A percentile compares a stretch with the other conserved stretches of the same genome.
Evolutionary conservation across 1,284 basidiomycete species (phyloP).

Genomic region (Paramarasmius palmivorus): DNA sequence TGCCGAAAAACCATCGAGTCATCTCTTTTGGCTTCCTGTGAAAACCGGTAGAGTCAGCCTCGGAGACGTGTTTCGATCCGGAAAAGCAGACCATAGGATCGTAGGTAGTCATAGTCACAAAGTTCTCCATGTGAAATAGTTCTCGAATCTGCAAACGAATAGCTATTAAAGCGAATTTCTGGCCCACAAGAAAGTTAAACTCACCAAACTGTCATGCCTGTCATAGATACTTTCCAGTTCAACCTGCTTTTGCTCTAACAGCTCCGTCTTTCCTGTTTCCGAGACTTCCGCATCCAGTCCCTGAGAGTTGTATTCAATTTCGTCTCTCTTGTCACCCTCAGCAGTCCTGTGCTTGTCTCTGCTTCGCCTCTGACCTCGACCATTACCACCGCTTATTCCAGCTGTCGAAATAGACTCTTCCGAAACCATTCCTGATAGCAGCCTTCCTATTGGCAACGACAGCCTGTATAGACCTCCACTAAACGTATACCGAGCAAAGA

Average conservation of each 20-base stretch:
- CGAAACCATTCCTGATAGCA: not conserved
- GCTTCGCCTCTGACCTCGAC: no score
- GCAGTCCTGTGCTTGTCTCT: no score
- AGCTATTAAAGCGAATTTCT: conserved; percentile 10
- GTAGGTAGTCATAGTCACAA: conserved; percentile 71
- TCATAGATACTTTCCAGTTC: conserved; percentile 63
- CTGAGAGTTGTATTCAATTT: not conserved
- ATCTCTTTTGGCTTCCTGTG: conserved; percentile 72
- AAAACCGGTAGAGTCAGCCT: not conserved
- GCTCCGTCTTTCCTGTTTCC: not conserved
- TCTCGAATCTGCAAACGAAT: conserved; percentile 64
- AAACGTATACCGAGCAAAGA: not conserved
- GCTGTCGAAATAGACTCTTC: no score
- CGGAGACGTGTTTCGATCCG: not conserved
- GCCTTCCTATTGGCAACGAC: no score
- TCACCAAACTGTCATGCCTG: conserved; percentile 73
- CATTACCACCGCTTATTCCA: no score
- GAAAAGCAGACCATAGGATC: conserved; percentile 62
- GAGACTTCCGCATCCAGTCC: not conserved
- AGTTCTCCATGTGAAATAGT: conserved; percentile 83
- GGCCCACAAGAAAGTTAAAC: conserved; percentile 28
- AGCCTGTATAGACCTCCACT: no score
- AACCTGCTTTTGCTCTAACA: conserved; percentile 54
- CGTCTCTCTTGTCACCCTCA: not conserved
- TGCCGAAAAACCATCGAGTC: conserved; percentile 72